Evolutionary conservation across 2,329 filamentous ascomycete genomes (phyloP), one percentile per base, ranked within the genome.

Genomic region (Cytospora piceae): DNA sequence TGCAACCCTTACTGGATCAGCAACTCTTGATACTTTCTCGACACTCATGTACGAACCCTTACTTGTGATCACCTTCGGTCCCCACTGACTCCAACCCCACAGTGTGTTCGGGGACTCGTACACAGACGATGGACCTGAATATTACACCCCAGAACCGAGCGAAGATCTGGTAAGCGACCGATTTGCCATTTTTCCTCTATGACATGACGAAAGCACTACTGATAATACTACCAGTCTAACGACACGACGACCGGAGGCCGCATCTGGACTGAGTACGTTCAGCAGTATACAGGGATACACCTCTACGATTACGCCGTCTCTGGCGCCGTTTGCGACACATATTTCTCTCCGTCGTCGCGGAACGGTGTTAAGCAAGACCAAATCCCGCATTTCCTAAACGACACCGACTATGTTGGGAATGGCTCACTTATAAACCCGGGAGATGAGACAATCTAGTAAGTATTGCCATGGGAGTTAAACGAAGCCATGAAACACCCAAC

Each of bases 261-360:
- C 7, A 62, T 67, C 34, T 70, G 69, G 69, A 49, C 68, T 4
- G 54, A 69, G 27, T 70, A 69, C 52, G 29, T 69, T 39, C 66
- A 67, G 39, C 68, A 70, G 34, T 68, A 70, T 24, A 54, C 69
- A 4, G 68, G 69, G 15, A 53, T 68, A 22, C 52, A 66, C 5
- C 60, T 69, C 1, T 70, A 69, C 67, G 58, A 70, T 69, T 64
- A 73, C 68, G 54, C 73, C 65, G 37, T 72, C 64, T 52, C 69
- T 61, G 39, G 73, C 66, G 42, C 71, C 56, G 54, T 70, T 60
- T 67, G 72, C 67, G 51, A 71, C 67, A 34, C 63, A 3, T 64
- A 64, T 17, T 67, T 69, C 49, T 66, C 69, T 8, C 68, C 66
- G 7, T 63, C 59, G 5, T 42, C 32, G 2, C 51, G 63, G 8